phyloP scores from a whole-genome alignment of 139 green algal genomes.

The Bryopsis sp. region DNA sequence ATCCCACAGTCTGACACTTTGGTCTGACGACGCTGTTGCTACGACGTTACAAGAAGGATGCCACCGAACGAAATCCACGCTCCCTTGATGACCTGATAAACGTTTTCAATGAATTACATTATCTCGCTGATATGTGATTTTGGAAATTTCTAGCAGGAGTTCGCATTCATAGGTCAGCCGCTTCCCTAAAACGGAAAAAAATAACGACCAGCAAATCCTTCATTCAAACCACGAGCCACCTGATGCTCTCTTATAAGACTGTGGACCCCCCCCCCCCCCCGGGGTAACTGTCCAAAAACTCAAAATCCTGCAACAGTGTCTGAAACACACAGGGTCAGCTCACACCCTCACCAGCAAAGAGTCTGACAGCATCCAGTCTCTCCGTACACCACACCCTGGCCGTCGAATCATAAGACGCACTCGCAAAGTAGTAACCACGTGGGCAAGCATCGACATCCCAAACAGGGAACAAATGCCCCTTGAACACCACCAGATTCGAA shows the following conservation, averaged over 20 bases:
- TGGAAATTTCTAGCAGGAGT: too few species aligned
- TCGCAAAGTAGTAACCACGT: constrained; percentile 4
- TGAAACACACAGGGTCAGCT: too few species aligned
- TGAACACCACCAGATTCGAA: not conserved
- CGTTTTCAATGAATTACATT: too few species aligned
- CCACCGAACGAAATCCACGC: not conserved
- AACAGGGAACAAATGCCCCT: constrained; percentile 3
- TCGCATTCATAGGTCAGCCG: too few species aligned
- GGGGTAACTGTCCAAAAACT: too few species aligned
- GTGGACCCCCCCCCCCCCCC: too few species aligned
- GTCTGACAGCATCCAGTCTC: not conserved
- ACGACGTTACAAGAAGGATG: not conserved
- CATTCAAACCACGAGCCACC: too few species aligned
- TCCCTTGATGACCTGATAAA: not conserved
- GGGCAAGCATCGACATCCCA: not conserved
- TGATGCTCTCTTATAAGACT: too few species aligned
- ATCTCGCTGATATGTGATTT: too few species aligned
- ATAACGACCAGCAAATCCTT: too few species aligned
- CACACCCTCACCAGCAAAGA: not conserved
- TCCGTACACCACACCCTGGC: constrained; percentile 3
- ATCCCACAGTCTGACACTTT: not conserved
- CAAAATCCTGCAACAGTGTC: too few species aligned
- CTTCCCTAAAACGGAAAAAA: too few species aligned
- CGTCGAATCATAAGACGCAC: not conserved
- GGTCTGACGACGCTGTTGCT: not conserved